Conservation (phyloP, 768 basidiomycete species). For the Leccinum uliginosum region DNA sequence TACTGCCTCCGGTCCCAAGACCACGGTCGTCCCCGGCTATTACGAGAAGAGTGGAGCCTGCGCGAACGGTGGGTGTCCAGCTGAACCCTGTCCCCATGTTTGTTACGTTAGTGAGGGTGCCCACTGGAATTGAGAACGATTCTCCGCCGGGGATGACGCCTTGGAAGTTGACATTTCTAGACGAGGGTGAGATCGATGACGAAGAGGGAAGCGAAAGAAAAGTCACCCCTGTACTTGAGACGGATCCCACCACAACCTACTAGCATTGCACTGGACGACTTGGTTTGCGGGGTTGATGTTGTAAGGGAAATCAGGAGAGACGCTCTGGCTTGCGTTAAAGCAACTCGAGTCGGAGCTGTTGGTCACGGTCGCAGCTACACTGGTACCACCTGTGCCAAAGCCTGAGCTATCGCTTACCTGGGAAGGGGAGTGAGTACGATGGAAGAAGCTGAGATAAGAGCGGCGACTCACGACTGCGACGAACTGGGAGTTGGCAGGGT, state of each 20-base stretch:
- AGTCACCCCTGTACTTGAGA: constrained; percentile 50
- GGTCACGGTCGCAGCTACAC: constrained; percentile 55
- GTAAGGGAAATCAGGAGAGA: constrained; percentile 54
- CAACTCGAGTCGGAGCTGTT: constrained; percentile 52
- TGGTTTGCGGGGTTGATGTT: constrained; percentile 58
- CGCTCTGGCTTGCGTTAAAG: constrained; percentile 46
- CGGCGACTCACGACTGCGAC: constrained; percentile 65
- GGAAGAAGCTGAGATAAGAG: not conserved
- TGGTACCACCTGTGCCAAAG: constrained; percentile 75
- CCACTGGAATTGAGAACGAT: constrained; percentile 61
- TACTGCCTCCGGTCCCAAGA: constrained; percentile 65
- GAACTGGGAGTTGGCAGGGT: constrained; percentile 65
- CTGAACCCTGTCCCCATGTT: constrained; percentile 57
- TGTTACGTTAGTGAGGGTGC: constrained; percentile 39
- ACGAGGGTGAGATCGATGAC: not conserved
- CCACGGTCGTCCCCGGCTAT: constrained; percentile 66
- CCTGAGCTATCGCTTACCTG: constrained; percentile 57
- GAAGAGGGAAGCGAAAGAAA: not conserved
- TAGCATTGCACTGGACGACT: constrained; percentile 59
- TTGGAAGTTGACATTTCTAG: constrained; percentile 55
- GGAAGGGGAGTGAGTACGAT: not conserved
- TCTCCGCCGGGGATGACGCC: constrained; percentile 79
- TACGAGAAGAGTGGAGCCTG: constrained; percentile 62
- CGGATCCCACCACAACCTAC: constrained; percentile 64
- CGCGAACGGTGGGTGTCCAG: constrained; percentile 63